Evolutionary conservation across 345 rosid genomes (phyloP).

Genomic region (Eucalyptus coolabah): DNA sequence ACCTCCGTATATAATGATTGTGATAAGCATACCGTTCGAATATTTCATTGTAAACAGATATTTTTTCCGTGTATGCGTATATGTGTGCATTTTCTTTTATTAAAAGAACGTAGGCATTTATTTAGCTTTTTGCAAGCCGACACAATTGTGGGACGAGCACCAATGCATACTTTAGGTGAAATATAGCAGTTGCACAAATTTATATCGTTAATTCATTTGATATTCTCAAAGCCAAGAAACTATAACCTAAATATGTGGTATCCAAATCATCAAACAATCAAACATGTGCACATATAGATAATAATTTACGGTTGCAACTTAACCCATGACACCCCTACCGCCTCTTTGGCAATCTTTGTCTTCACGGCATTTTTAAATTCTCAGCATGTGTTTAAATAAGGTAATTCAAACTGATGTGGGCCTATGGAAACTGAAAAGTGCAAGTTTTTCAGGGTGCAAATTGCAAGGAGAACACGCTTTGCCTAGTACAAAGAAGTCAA

Average conservation of each 20-base stretch:
- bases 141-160: not conserved
- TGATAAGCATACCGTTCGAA: not conserved
- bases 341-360: not conserved
- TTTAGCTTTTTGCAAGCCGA: not conserved
- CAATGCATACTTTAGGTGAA: not conserved
- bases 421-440: too few species aligned
- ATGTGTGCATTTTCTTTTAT: not conserved
- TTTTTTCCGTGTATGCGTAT: not conserved
- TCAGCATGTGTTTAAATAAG: too few species aligned
- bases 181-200: not conserved
- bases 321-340: not conserved
- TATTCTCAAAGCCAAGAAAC: not conserved
- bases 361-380: too few species aligned
- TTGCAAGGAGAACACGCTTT: not conserved
- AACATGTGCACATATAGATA: not conserved
- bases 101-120: not conserved
- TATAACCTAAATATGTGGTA: not conserved
- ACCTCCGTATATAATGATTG: not conserved
- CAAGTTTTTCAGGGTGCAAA: too few species aligned
- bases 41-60: not conserved
- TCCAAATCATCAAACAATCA: not conserved
- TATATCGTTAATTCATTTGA: not conserved
- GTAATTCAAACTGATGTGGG: too few species aligned
- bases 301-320: not conserved
- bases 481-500: not conserved